These are phyloP conservation scores for Lactifluus hygrophoroides DNA, from an alignment of 768 basidiomycete species.

Conservation along the genomic window DNA sequence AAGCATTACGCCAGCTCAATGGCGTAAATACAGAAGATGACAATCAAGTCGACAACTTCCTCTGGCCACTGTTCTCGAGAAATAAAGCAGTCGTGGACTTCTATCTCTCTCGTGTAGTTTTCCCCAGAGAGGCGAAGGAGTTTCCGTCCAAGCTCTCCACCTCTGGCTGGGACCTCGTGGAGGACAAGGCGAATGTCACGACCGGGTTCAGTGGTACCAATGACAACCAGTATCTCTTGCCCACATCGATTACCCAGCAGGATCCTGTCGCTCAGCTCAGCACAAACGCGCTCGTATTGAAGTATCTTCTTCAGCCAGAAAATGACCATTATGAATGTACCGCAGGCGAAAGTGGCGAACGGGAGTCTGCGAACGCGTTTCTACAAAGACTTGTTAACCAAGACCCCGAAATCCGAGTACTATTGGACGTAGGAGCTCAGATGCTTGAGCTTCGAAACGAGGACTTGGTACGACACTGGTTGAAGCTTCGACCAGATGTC, in stretches of 20 bases:
- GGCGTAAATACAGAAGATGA: slow-evolving; percentile 38
- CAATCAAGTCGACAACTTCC: slow-evolving; percentile 23
- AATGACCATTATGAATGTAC: slow-evolving; percentile 33
- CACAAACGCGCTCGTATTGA: slow-evolving; percentile 42
- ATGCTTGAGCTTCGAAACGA: slow-evolving; percentile 31
- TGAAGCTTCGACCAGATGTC: slow-evolving; percentile 25
- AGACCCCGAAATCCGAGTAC: slow-evolving; percentile 33
- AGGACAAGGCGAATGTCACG: slow-evolving; percentile 24
- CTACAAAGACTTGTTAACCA: slow-evolving; percentile 29
- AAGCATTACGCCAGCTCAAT: slow-evolving; percentile 25
- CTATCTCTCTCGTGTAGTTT: slow-evolving; percentile 36
- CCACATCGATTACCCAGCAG: slow-evolving; percentile 29
- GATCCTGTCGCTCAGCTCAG: slow-evolving; percentile 33
- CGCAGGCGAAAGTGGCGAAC: slow-evolving; percentile 10
- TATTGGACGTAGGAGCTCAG: slow-evolving; percentile 51
- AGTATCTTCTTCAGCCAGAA: slow-evolving; percentile 32
- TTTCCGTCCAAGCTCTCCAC: slow-evolving; percentile 30
- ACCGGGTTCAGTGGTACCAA: not conserved
- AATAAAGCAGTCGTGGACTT: slow-evolving; percentile 38
- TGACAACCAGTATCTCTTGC: slow-evolving; percentile 27
- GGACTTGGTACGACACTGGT: slow-evolving; percentile 35
- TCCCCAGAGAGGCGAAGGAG: not conserved
- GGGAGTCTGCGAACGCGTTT: slow-evolving; percentile 21
- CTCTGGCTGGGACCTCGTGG: slow-evolving; percentile 46
- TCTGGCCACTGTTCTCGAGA: slow-evolving; percentile 30